Percentiles rank a stretch among this genome's conserved stretches.
These are phyloP conservation scores for Henckelia pumila DNA, from an alignment of 257 asterid species.

Conservation along the genomic window DNA sequence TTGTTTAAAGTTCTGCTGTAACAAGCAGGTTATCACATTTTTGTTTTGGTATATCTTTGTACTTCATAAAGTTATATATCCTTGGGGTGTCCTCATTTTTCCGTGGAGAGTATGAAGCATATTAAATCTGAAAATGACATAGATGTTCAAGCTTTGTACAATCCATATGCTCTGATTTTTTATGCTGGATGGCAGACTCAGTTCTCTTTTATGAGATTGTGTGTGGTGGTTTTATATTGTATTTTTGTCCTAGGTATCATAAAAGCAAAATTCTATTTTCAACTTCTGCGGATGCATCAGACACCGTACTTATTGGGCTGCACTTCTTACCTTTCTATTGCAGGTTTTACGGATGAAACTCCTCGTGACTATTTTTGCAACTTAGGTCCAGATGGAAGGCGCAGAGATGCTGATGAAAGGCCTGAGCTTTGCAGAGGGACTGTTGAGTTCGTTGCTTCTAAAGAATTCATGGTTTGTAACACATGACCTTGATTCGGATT, in stretches of 20 bases:
- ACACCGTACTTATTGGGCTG: conserved; percentile 1
- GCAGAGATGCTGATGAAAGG: conserved; percentile 98
- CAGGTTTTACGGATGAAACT: conserved; percentile 93
- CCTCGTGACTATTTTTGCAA: conserved; percentile 98
- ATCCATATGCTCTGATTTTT: no score
- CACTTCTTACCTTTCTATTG: conserved; percentile 26
- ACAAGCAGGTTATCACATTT: conserved; percentile 4
- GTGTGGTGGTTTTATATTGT: background rate
- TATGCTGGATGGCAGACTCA: background rate
- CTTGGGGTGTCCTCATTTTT: conserved; percentile 13
- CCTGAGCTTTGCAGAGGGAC: conserved; percentile 98
- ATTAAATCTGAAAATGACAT: no score
- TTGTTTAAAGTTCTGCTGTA: background rate
- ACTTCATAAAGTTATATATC: conserved; percentile 5
- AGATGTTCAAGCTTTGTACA: no score
- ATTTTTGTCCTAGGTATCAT: conserved; percentile 21
- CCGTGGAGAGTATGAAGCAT: background rate
- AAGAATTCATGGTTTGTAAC: conserved; percentile 83
- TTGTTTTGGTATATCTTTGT: conserved; percentile 11
- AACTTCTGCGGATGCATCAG: conserved; percentile 6
- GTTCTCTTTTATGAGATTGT: conserved; percentile 9
- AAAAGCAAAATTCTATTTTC: conserved; percentile 8
- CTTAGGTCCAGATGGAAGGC: conserved; percentile 99
- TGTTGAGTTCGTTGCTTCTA: conserved; percentile 94
- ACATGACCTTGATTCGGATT: conserved; percentile 22